A percentile compares a stretch with the other conserved stretches of the same genome.
Conservation (phyloP, 2,329 filamentous ascomycete genomes). For the Tympanopsis confertula region DNA sequence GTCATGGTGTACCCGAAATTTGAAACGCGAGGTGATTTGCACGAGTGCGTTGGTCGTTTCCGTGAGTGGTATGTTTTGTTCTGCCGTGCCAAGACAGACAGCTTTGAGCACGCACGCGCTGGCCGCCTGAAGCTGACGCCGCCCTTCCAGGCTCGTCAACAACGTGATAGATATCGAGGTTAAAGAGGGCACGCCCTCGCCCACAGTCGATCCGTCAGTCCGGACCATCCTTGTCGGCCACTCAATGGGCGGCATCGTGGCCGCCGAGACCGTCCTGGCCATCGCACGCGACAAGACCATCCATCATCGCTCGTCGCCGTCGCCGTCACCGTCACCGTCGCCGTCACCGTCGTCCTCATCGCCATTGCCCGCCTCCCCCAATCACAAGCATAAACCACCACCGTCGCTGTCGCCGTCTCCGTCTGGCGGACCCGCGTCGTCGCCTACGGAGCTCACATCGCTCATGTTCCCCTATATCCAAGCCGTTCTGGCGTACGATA, state of each 20-base stretch:
- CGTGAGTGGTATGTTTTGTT: conserved; percentile 53
- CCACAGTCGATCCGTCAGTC: conserved; percentile 77
- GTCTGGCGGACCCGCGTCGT: conserved; percentile 14
- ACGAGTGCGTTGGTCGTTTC: conserved; percentile 60
- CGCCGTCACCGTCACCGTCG: conserved; percentile 16
- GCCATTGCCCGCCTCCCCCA: not conserved
- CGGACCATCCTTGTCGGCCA: conserved; percentile 75
- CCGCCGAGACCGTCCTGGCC: conserved; percentile 72
- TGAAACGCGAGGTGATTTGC: conserved; percentile 69
- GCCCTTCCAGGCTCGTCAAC: conserved; percentile 63
- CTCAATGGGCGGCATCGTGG: conserved; percentile 88
- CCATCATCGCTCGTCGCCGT: conserved; percentile 21
- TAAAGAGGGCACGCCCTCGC: conserved; percentile 64
- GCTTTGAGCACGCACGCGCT: not conserved
- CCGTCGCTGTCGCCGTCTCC: conserved; percentile 17
- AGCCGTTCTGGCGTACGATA: conserved; percentile 86
- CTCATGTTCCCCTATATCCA: conserved; percentile 92
- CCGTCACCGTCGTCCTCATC: conserved; percentile 7
- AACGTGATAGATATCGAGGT: conserved; percentile 93
- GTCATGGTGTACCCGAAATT: conserved; percentile 68
- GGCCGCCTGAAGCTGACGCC: not conserved
- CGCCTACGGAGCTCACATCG: conserved; percentile 29
- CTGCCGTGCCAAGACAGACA: not conserved
- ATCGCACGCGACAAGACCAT: conserved; percentile 48
- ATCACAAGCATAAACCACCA: too few relatives aligned